phyloP scores from a whole-genome alignment of 345 rosid species.

The Syzygium aromaticum region DNA sequence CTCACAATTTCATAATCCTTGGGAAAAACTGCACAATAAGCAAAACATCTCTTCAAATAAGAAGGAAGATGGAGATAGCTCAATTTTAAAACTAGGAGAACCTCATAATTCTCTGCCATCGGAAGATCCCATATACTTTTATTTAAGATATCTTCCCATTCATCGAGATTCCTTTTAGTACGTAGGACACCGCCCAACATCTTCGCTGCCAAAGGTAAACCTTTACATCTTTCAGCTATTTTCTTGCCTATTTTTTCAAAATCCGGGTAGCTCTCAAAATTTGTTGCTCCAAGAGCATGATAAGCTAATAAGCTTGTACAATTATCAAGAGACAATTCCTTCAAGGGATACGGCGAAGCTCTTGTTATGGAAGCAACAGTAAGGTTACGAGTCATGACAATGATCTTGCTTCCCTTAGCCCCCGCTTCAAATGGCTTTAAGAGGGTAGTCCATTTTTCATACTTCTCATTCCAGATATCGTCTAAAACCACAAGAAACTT shows the following conservation, averaged over 20 bases:
- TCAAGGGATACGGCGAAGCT: not conserved
- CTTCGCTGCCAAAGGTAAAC: not conserved
- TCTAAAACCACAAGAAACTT: not conserved
- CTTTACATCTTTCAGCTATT: not conserved
- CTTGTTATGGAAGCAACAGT: not conserved
- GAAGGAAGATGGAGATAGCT: too few relatives aligned
- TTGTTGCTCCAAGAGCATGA: not conserved
- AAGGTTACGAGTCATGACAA: not conserved
- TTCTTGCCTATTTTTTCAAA: not conserved
- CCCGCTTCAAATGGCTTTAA: not conserved
- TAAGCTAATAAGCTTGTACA: not conserved
- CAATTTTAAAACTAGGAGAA: too few relatives aligned
- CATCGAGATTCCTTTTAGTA: accelerated
- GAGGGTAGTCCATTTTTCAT: not conserved
- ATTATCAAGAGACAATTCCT: not conserved
- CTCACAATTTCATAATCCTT: too few relatives aligned
- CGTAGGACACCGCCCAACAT: not conserved
- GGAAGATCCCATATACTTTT: accelerated
- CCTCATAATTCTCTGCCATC: accelerated
- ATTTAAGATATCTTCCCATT: not conserved
- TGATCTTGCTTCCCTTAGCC: not conserved
- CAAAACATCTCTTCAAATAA: too few relatives aligned
- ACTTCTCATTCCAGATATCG: not conserved
- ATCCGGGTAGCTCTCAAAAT: not conserved
- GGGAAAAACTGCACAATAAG: too few relatives aligned